phyloP scores from a whole-genome alignment of 805 yeast species.

The Jamesozyma jinghongensis region DNA sequence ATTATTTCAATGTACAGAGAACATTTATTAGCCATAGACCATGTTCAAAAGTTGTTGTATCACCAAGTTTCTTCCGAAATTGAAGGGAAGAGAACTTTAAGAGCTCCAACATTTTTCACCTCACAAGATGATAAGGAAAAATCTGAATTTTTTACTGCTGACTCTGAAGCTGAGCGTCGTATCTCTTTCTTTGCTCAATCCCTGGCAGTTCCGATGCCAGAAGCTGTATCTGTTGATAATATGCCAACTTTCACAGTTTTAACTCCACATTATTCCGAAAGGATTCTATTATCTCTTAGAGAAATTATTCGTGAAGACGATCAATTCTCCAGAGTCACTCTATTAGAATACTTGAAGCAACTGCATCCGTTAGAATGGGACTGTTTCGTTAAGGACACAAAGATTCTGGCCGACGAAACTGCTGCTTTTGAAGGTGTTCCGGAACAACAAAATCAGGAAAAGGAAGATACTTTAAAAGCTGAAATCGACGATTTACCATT shows the following conservation, averaged over 20 bases:
- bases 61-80: slow-evolving; percentile 97
- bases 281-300: slow-evolving; percentile 79
- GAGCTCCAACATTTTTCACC: slow-evolving; percentile 98
- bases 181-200: slow-evolving; percentile 98
- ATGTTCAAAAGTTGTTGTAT: slow-evolving; percentile 91
- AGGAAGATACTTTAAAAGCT: slow-evolving; percentile 60
- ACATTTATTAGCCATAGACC: slow-evolving; percentile 94
- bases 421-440: slow-evolving; percentile 52
- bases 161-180: slow-evolving; percentile 99
- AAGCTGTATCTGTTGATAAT: slow-evolving; percentile 96
- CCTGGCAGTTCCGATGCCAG: slow-evolving; percentile 95
- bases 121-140: slow-evolving; percentile 86
- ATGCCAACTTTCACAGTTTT: slow-evolving; percentile 98
- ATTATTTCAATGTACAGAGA: slow-evolving; percentile 99
- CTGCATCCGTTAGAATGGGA: slow-evolving; percentile 97
- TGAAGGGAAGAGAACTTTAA: slow-evolving; percentile 94
- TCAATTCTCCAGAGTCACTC: slow-evolving; percentile 87
- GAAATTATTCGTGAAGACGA: slow-evolving; percentile 97
- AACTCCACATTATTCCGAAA: slow-evolving; percentile 93
- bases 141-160: slow-evolving; percentile 91
- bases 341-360: slow-evolving; percentile 89
- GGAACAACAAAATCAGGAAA: slow-evolving; percentile 33
- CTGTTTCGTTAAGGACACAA: slow-evolving; percentile 92
- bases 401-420: slow-evolving; percentile 87
- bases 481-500: slow-evolving; percentile 88